Base-by-base conservation (phyloP, 257 asterid genomes). In the Salvia splendens region DNA sequence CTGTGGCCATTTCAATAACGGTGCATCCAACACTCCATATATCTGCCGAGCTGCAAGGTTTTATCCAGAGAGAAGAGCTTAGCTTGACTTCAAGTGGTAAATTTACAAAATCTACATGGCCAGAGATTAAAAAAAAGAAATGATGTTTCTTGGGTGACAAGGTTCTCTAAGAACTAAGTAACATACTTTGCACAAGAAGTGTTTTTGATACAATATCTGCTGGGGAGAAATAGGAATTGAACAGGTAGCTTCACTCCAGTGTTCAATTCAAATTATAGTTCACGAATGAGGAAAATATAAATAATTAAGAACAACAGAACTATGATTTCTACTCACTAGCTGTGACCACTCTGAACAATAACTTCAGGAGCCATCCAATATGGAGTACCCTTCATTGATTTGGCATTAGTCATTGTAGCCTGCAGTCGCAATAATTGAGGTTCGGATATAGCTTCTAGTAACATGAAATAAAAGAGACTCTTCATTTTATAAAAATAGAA, bases 321-420 rank as follows among this genome's bases (percentile, higher is more conserved):
- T 24, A 54, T 41, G 42, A 70, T 52, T 58, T 63, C 66, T 24
- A 89, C 99, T 88, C 79, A 94, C 99, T 91, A 94, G 83, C 95
- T 91, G 77, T 94, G 99, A 69, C 99, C 99, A 69, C 96, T 94
- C 86, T 94, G 99, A 74, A 91, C 93, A 67, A 94, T 94, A 61
- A 94, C 99, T 85, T 94, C 99, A 62, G 99, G 97, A 82, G 99
- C 99, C 99, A 94, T 94, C 99, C 99, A 94, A 74, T 94, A 94
- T 24, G 99, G 97, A 73, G 99, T 94, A 59, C 99, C 99, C 87
- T 94, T 91, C 99, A 94, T 94, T 62, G 99, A 91, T 77, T 94
- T 94, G 68, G 97, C 96, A 75, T 95, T 95, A 54, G 95, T 94
- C 77, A 94, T 87, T 58, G 99, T 94, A 60, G 96, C 99, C 97